phyloP scores from a whole-genome alignment of 805 yeast species.

The Yarrowia sp. region DNA sequence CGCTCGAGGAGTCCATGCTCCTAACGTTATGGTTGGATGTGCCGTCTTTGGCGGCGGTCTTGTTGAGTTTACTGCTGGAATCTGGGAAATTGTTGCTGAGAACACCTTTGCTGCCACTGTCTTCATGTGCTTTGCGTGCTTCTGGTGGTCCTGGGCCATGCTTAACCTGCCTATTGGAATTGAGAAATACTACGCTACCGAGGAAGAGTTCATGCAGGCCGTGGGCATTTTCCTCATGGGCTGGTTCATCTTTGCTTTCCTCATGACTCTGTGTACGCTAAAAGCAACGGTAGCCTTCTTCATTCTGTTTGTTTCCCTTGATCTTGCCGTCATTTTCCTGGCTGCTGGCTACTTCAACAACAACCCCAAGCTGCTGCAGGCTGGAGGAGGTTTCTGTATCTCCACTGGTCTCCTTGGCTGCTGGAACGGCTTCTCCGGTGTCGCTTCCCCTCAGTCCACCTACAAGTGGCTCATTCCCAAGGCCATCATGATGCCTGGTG shows the following conservation, averaged over 20 bases:
- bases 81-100: conserved; percentile 71
- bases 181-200: conserved; percentile 52
- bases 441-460: conserved; percentile 61
- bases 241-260: conserved; percentile 67
- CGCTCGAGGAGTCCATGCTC: conserved; percentile 62
- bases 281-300: conserved; percentile 72
- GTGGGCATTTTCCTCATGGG: conserved; percentile 65
- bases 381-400: conserved; percentile 69
- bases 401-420: conserved; percentile 62
- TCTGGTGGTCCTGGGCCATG: conserved; percentile 71
- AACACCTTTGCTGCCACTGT: conserved; percentile 68
- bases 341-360: conserved; percentile 60
- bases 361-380: conserved; percentile 52
- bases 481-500: conserved; percentile 38
- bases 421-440: conserved; percentile 67
- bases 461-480: conserved; percentile 34
- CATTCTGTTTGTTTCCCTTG: conserved; percentile 59
- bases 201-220: conserved; percentile 51
- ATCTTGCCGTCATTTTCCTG: conserved; percentile 52
- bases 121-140: conserved; percentile 58
- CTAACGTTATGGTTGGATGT: conserved; percentile 63
- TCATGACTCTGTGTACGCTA: conserved; percentile 60
- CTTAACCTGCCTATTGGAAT: conserved; percentile 61
- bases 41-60: conserved; percentile 69
- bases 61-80: conserved; percentile 65